Evolutionary conservation across 768 basidiomycete species (phyloP).

Genomic region (Agaricus subrufescens): DNA sequence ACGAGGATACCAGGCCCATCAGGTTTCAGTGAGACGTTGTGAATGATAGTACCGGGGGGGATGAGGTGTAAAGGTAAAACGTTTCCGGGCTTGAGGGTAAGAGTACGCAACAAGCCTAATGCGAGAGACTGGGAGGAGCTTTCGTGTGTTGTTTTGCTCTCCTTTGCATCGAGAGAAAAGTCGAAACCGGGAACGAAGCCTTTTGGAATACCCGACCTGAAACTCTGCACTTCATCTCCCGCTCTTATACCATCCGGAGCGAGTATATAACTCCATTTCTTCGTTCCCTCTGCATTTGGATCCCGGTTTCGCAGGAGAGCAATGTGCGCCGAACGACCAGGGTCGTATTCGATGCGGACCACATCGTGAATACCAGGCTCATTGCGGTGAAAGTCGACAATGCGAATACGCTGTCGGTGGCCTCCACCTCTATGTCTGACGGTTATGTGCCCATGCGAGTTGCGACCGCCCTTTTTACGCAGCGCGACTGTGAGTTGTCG

Average conservation of each 20-base stretch:
- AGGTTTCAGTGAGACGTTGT: slow-evolving; percentile 76
- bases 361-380: slow-evolving; percentile 84
- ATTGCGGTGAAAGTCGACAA: slow-evolving; percentile 80
- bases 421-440: slow-evolving; percentile 90
- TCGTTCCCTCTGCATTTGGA: slow-evolving; percentile 42
- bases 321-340: slow-evolving; percentile 90
- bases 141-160: slow-evolving; percentile 15
- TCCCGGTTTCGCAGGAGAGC: slow-evolving; percentile 75
- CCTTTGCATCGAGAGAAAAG: slow-evolving; percentile 14
- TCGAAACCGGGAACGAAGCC: slow-evolving; percentile 61
- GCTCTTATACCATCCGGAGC: slow-evolving; percentile 87
- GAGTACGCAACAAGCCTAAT: slow-evolving; percentile 76
- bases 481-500: slow-evolving; percentile 77
- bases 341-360: slow-evolving; percentile 95
- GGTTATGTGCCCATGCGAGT: slow-evolving; percentile 78
- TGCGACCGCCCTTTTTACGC: slow-evolving; percentile 85
- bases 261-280: slow-evolving; percentile 86
- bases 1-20: slow-evolving; percentile 77
- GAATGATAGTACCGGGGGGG: slow-evolving; percentile 87
- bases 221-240: slow-evolving; percentile 85
- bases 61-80: slow-evolving; percentile 89
- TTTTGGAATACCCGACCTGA: slow-evolving; percentile 74
- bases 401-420: slow-evolving; percentile 79
- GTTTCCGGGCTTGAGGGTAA: slow-evolving; percentile 87
- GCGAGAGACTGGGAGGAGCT: slow-evolving; percentile 62